Percentiles rank a stretch among this genome's conserved stretches.
Conservation (phyloP, 345 rosid genomes). For the Heritiera littoralis region DNA sequence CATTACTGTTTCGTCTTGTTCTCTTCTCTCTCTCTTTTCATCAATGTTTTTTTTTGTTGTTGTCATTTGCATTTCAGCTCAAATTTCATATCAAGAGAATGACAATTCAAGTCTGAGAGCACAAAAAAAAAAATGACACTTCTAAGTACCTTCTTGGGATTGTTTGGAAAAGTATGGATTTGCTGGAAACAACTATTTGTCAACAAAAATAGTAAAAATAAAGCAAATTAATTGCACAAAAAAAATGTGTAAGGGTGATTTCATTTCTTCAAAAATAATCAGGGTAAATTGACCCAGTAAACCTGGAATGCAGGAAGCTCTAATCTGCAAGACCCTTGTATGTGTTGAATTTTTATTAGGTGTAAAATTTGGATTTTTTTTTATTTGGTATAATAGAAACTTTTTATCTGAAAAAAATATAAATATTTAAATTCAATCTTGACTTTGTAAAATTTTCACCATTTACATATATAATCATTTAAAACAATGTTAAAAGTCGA, state of each 20-base stretch:
- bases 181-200: not conserved
- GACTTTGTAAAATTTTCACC: no score
- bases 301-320: not conserved
- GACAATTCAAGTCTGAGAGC: conserved; percentile 32
- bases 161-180: not conserved
- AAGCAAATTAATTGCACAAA: not conserved
- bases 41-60: not conserved
- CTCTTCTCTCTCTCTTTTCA: no score
- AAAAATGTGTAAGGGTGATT: not conserved
- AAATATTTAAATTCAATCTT: no score
- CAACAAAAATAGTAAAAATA: not conserved
- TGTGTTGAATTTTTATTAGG: conserved; percentile 14
- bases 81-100: conserved; percentile 16
- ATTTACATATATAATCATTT: no score
- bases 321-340: not conserved
- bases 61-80: not conserved
- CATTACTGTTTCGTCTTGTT: conserved; percentile 25
- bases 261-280: not conserved
- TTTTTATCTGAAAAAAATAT: no score
- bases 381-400: no score
- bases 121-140: conserved; percentile 20
- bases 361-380: not conserved
- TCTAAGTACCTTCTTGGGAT: not conserved
- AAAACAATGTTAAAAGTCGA: not conserved
- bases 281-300: conserved; percentile 1